Base-by-base conservation (phyloP, 2,329 filamentous ascomycete species). In the Penicillium sp. region DNA sequence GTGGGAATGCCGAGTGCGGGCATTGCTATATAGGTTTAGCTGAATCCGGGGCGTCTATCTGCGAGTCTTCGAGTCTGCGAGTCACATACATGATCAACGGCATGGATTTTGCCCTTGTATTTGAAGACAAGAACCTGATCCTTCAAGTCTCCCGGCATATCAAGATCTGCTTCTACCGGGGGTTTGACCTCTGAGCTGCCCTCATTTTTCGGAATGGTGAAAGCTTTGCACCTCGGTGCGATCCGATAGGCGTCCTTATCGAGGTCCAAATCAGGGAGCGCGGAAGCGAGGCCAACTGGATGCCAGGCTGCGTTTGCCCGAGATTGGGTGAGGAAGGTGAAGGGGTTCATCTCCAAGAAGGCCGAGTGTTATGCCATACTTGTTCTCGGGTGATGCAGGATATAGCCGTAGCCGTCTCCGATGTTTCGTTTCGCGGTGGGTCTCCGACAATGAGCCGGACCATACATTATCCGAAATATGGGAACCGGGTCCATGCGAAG, bases 111-210 rank as follows among this genome's bases (percentile, higher is more conserved):
- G 3, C 80, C 82, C 46, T 77, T 79, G 61, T 86, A 86, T 57
- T 78, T 77, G 55, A 88, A 89, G 0, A 89, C 77, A 16, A 89
- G 74, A 0, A 88, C 82, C 61, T 88, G 85, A 49, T 86, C 76
- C 41, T 74, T 76, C 50, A 84, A 49, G 2, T 74, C 70, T 3
- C 68, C 66, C 1, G 62, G 69, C 75, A 75, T 0, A 57, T 70
- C 10, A 63, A 73, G 25, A 36, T 61, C 58, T 39, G 58, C 59
- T 45, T 64, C 55, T 2, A 57, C 45, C 69, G 67, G 2, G 69
- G 67, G 16, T 58, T 67, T 36, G 14, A 45, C 11, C 14, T 47
- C 50, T 1, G 48, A 28, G 2, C 42, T 46, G 11, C 31, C 50
- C 16, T 76, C 69, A 10, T 67, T 66, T 38, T 69, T 70, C 5